Percentiles rank a stretch among this genome's conserved stretches.
Conservation (phyloP, 2,329 filamentous ascomycete species). For the Didymella keratinophila region DNA sequence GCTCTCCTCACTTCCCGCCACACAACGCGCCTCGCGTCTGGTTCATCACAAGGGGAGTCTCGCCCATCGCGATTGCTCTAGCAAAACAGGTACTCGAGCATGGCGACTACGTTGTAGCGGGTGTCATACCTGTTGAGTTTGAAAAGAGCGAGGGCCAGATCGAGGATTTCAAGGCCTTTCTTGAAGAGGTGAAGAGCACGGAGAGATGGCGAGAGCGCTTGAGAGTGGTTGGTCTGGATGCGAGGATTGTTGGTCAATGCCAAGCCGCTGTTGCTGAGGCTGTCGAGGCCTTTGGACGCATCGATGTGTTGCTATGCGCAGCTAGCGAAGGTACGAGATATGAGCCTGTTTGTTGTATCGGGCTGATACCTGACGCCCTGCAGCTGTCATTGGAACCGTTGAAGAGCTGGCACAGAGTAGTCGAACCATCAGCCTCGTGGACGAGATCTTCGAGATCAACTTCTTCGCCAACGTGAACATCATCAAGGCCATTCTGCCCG, state of each 20-base stretch:
- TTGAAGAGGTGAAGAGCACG: constrained; percentile 71
- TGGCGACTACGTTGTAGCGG: constrained; percentile 88
- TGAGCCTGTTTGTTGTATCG: constrained; percentile 20
- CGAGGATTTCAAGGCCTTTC: constrained; percentile 79
- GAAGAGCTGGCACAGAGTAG: constrained; percentile 83
- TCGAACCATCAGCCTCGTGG: constrained; percentile 78
- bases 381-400: constrained; percentile 86
- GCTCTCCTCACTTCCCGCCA: constrained; percentile 63
- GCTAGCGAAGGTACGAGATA: constrained; percentile 75
- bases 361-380: constrained; percentile 1
- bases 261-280: constrained; percentile 88
- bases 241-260: constrained; percentile 72
- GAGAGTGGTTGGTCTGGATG: constrained; percentile 66
- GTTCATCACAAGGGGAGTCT: constrained; percentile 88
- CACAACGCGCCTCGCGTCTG: constrained; percentile 81
- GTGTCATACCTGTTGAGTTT: constrained; percentile 79
- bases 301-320: constrained; percentile 91
- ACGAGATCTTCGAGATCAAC: constrained; percentile 91
- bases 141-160: constrained; percentile 73
- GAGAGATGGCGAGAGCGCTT: constrained; percentile 85
- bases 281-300: constrained; percentile 80
- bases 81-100: constrained; percentile 84
- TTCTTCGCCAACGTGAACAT: constrained; percentile 97
- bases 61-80: constrained; percentile 83
- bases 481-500: constrained; percentile 85